Base-by-base conservation (phyloP, 345 rosid genomes). In the Populus ilicifolia region DNA sequence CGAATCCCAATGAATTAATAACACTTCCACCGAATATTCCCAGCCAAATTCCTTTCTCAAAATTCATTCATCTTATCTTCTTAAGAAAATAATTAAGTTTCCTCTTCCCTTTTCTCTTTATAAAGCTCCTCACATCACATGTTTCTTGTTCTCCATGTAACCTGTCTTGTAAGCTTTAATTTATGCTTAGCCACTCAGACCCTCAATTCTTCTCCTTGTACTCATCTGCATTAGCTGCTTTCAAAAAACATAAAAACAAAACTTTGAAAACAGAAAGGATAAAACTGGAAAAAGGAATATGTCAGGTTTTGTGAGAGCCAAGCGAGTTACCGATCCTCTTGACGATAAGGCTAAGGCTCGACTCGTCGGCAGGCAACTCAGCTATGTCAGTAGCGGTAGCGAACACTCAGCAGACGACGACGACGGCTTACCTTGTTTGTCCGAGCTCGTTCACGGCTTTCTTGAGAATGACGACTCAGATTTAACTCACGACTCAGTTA, bases 381-480 rank as follows among this genome's bases (percentile, higher is more conserved):
- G 86, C 78, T 81, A 85, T 56, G 82, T 41, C 64, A 95, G 94
- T 83, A 90, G 97, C 80, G 97, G 96, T 20, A 92, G 98, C 78
- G 96, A 95, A 8, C 93, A 91, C 44, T 91, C 94, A 43, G 88
- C 79, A 23, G 86, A 81, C 61, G 86, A 75, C n/a, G 86, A 80
- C 66, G 87, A 74, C 54, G 91, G 88, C 62, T 89, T 88, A 0
- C 92, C 94, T 21, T 91, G 92, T 81, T 89, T 95, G 25, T 92
- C 98, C 11, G 89, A 89, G 43, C 97, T 95, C 30, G 93, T 95
- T 16, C 90, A 90, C 75, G 84, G 86, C 27, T 95, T 95, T 78
- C 85, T 95, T 27, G 94, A 92, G 35, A 82, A 81, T 66, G 89
- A 85, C 30, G 86, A 83, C 27, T 20, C 44, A n/a, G 75, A 65